Base-by-base conservation (phyloP, 2,329 filamentous ascomycete genomes). In the Xylariaceae sp. region DNA sequence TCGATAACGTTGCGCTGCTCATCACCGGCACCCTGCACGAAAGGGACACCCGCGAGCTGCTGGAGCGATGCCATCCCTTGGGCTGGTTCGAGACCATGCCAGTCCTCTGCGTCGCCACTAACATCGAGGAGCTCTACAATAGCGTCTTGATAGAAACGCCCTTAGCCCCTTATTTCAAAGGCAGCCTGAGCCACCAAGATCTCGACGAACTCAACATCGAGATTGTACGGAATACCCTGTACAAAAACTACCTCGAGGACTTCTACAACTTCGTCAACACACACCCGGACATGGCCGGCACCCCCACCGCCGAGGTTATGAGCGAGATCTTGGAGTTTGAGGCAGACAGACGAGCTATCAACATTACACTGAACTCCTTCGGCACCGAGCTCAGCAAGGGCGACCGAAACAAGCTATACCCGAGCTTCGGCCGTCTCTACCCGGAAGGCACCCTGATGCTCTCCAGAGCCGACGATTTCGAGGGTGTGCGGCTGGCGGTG, bases 21-120 rank as follows among this genome's bases (percentile, higher is more conserved):
- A 98, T 98, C 65, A 98, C 92, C 15, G 92, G 92, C 47, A 98
- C 92, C 9, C 77, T 98, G 19, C 92, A 98, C 67, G 94, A 98
- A 69, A 81, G 92, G 61, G 92, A 98, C 63, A 98, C 92, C 3
- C 82, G 89, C 44, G 92, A 98, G 68, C 77, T 98, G 47, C 71
- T 98, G 38, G 92, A 97, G 60, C 76, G 92, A 64, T 98, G 94
- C 66, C 94, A 98, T 57, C 92, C 92, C 5, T 76, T 98, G 6
- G 92, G 92, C 53, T 97, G 89, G 88, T 98, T 98, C 63, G 92
- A 98, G 72, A 96, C 92, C 7, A 88, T 98, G 83, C 94, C 92
- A 0, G 92, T 96, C 3, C 83, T 98, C 37, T 97, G 90, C 60
- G 90, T 97, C 31, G 92, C 92, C 21, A 96, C 90, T 35, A 98